Percentiles rank a stretch among this genome's conserved stretches.
These are phyloP conservation scores for Apiotrichum mycotoxinovorans DNA, from an alignment of 1,284 basidiomycete genomes.

Conservation along the genomic window DNA sequence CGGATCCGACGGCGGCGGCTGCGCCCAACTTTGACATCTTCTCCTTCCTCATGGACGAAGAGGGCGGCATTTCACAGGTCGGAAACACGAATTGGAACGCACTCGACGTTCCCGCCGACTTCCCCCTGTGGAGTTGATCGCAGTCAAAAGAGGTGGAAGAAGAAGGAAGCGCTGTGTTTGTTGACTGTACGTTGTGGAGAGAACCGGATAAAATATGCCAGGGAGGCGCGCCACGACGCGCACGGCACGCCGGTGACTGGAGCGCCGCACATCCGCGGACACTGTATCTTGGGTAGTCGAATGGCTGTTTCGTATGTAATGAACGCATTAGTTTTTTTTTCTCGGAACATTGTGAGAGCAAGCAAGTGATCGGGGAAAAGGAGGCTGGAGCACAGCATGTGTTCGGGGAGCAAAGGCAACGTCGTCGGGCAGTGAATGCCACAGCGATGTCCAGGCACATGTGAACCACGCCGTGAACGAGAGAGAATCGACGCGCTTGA, in stretches of 20 bases:
- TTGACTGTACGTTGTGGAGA: too few species aligned
- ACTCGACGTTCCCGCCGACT: conserved; percentile 41
- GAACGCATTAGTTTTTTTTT: too few species aligned
- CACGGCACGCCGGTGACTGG: too few species aligned
- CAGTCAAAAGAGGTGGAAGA: not conserved
- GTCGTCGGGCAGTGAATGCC: too few species aligned
- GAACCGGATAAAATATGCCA: too few species aligned
- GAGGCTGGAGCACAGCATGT: too few species aligned
- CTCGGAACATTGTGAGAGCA: not conserved
- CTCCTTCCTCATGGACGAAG: conserved; percentile 47
- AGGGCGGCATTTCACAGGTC: conserved; percentile 29
- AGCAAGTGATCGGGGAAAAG: too few species aligned
- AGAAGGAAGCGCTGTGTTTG: not conserved
- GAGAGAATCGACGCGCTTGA: too few species aligned
- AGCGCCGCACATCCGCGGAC: not conserved
- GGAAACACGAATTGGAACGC: conserved; percentile 32
- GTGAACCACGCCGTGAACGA: too few species aligned
- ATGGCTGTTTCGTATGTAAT: not conserved
- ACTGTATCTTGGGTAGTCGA: not conserved
- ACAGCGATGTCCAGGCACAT: too few species aligned
- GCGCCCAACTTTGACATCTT: conserved; percentile 40
- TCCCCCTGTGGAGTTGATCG: conserved; percentile 38
- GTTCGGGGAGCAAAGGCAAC: too few species aligned
- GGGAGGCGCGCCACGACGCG: too few species aligned
- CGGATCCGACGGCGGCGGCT: not conserved